Base-by-base conservation (phyloP, 257 asterid genomes). In the Coffea eugenioides region DNA sequence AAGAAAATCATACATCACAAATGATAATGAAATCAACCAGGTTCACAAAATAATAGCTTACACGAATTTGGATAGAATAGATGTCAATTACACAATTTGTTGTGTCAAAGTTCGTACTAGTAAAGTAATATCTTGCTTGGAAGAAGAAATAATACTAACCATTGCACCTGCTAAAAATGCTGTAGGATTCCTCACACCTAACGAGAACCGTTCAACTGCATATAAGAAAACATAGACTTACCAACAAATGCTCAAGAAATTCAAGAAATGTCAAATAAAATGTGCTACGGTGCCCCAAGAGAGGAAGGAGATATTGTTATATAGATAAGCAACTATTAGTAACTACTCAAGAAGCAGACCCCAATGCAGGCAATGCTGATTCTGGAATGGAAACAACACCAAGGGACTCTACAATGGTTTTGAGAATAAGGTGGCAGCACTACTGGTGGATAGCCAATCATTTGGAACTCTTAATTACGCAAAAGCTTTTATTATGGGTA, bases 101-200 rank as follows among this genome's bases (percentile, higher is more conserved):
- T 23, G 36, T 70, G 52, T 84, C 41, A 73, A 27, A 46, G 67
- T 56, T 73, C 25, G 45, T 49, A 61, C 14, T 69, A 46, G 62
- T 73, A 72, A 45, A 20, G 74, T 74, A 77, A 31, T 27, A 39
- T 25, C 49, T 77, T 21, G 69, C 65, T 23, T 41, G 36, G 67
- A 10, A 57, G 64, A 80, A 76, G 67, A 48, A 66, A 88, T 68
- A 3, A 46, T 56, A 86, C 94, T 77, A 48, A 94, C 98, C 97
- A 89, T 89, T 73, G 97, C 92, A 54, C 98, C 98, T 51, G 98
- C 97, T 52, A 94, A 86, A 83, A 94, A 94, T 73, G 98, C 92
- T 9, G 97, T 94, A 51, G 98, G 97, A 79, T 94, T 94, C 85
- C 97, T 88, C 78, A 90, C 97, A 77, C 97, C 98, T 56, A 94